Base-by-base conservation (phyloP, 352 stramenopile species). In the Pythium folliculosum region DNA sequence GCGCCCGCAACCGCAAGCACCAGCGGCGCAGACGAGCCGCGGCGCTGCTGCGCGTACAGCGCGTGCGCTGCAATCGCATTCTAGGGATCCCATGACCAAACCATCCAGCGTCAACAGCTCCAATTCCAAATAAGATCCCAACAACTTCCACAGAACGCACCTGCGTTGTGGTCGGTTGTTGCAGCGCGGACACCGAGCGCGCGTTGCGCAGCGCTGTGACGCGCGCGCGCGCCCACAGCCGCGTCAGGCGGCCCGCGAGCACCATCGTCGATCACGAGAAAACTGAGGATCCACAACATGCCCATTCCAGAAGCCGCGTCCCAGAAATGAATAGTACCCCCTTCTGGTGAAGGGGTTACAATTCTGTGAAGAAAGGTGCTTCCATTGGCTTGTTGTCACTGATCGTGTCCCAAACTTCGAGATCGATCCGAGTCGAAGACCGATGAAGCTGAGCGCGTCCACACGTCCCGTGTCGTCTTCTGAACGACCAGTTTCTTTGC, bases 1-100 rank as follows among this genome's bases (percentile, higher is more conserved):
- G 56, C 57, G 35, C 21, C 53, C 7, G 51, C 65, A n/a, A n/a
- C 53, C n/a, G 51, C 57, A 32, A 67, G 14, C 45, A 32, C 44
- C 25, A 40, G 5, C 17, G 21, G 32, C 17, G 47, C 1, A 0
- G 43, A 48, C 10, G 21, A 40, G 1, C 17, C 12, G 6, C 37
- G 0, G 9, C 48, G 35, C 7, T 30, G 50, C 16, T 63, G 17
- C 13, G 52, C n/a, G 3, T 63, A 43, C 17, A 67, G 10, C 32
- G 38, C 19, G n/a, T 56, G 43, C 30, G 22, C 48, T 35, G 30
- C n/a, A 7, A 67, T 56, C 7, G 51, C 51, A 16, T n/a, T 38
- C 64, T 65, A 25, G 40, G 13, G 40, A 47, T 47, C 19, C 51
- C 6, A 52, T 17, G 40, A 38, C 21, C 40, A 47, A 50, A 48